Evolutionary conservation across 768 basidiomycete genomes (phyloP), one percentile per base, ranked within the genome.

Genomic region (Sistotremastrum niveocremeum): DNA sequence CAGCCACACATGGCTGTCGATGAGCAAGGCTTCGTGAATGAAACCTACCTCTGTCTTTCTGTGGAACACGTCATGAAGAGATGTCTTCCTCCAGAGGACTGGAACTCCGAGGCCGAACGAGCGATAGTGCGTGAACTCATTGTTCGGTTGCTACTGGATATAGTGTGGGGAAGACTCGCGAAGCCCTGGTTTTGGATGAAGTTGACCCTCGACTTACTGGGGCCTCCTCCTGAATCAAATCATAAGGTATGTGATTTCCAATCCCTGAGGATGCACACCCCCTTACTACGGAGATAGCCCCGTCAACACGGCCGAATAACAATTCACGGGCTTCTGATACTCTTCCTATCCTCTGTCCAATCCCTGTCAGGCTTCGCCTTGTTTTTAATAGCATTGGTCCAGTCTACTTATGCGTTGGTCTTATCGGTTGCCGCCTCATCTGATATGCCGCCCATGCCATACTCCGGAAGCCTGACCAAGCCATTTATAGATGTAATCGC

Each of bases 181-280:
- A 83, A 95, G 58, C 84, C 86, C 0, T 97, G 93, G 90, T 97
- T 95, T 60, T 73, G 94, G 40, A 79, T 89, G 48, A 77, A 70
- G 55, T 56, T 72, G 3, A 66, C 84, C 7, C 66, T 93, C 34
- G 77, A 79, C 54, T 60, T 81, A 3, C 63, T 94, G 7, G 82
- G 77, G 5, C 65, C 70, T 29, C 57, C 59, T 30, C 40, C 43
- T 37, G 38, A 37, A 7, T 39, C 20, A 43, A 46, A 20, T 35
- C 49, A 9, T 51, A 56, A 39, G 51, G 57, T 54, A 63, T 59
- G 30, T 33, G 51, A 5, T 32, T 36, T 39, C 51, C 49, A 51
- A 46, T 44, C 29, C 57, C 49, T 44, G 48, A 65, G 54, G 51
- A 54, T 34, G 37, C 55, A 45, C 42, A 52, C n/a, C 55, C 57